Evolutionary conservation across 257 asterid genomes (phyloP).

Genomic region (Knoxia roxburghii): DNA sequence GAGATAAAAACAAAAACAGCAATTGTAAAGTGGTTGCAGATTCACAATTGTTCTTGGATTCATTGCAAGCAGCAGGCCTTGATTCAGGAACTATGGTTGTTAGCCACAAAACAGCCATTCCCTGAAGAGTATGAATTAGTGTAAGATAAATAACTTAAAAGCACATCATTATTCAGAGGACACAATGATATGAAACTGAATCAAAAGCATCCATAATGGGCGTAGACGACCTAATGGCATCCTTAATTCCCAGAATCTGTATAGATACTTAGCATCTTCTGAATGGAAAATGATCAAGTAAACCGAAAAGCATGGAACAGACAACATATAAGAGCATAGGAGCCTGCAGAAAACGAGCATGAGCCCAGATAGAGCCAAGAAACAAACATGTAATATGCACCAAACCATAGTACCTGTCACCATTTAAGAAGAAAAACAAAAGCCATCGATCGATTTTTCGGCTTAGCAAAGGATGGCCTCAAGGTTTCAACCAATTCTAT

Average conservation of each 20-base stretch:
- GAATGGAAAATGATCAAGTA: neutral
- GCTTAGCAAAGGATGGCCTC: neutral
- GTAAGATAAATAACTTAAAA: neutral
- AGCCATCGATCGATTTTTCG: neutral
- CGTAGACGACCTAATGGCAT: neutral
- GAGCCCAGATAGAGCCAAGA: neutral
- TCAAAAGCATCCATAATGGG: neutral
- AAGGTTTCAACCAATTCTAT: neutral
- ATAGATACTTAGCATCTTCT: neutral
- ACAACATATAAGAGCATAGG: neutral
- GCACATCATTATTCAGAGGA: neutral
- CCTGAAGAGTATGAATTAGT: conserved; percentile 34
- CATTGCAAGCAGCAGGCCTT: conserved; percentile 56
- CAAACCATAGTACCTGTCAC: neutral
- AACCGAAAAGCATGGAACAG: neutral
- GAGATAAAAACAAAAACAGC: conserved; percentile 31
- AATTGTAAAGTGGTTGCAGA: conserved; percentile 40
- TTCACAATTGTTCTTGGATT: conserved; percentile 23
- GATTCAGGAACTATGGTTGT: conserved; percentile 51
- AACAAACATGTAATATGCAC: neutral
- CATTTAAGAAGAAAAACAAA: neutral
- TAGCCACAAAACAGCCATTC: conserved; percentile 51
- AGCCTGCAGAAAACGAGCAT: neutral
- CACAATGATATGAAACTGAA: neutral
- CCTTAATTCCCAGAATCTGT: neutral